Evolutionary conservation across 306 rosid species (phyloP), one percentile per base, ranked within the genome.

Genomic region (Acacia confusa): DNA sequence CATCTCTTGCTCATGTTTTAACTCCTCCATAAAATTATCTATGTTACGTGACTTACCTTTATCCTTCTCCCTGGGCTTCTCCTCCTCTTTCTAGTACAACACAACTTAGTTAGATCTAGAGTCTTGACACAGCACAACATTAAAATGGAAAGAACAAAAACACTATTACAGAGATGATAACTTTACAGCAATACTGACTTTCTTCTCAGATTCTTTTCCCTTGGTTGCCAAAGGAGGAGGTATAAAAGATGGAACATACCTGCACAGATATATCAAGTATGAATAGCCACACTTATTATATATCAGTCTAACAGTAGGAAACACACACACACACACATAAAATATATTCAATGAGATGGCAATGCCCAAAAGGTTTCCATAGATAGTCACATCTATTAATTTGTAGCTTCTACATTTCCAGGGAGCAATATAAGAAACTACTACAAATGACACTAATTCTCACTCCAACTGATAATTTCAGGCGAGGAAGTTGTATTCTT

Each of bases 181-280:
- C 44, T 22, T 74, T 70, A 65, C 55, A 60, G 60, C 17, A 70
- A 66, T 64, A 90, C 94, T 82, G 61, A 96, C 99, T 85, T 91
- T 96, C 88, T 90, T 96, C 72, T 96, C 99, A 55, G 92, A 73
- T 91, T 96, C 99, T 85, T 88, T 94, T 78, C 98, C 98, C 85
- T 91, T 96, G 86, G 98, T 87, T 81, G 98, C 94, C 89, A 93
- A n/a, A 77, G 99, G 97, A 81, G 97, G 97, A n/a, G 98, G 98
- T 79, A 94, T 75, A 85, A 96, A 96, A 80, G 97, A 96, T 57
- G 98, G 98, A 45, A 96, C 98, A 87, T 96, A 96, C 92, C 99
- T 96, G 94, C 92, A 92, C 78, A 76, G 64, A 81, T 75, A 88
- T 77, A 82, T 75, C 47, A 86, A 82, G 48, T 81, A 84, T 87